Percentiles rank a stretch among this genome's conserved stretches.
Evolutionary conservation across 2,329 filamentous ascomycete genomes (phyloP).

Genomic region (Aureobasidium sp.): DNA sequence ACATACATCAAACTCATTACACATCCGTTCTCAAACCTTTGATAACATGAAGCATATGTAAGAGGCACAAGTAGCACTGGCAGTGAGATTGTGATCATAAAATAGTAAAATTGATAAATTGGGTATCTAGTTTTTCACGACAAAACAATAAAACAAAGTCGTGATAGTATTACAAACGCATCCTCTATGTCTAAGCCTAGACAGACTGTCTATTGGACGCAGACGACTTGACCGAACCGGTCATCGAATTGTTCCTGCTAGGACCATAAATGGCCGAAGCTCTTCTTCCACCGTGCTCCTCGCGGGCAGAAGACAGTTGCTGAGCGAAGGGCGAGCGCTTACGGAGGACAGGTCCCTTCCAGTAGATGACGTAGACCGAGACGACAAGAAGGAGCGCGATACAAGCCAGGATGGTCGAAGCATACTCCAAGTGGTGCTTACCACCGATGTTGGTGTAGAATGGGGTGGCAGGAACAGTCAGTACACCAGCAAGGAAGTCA

Average conservation of each 20-base stretch:
- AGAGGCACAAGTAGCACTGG: too few relatives aligned
- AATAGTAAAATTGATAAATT: neutral
- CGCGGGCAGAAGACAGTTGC: slow-evolving; percentile 23
- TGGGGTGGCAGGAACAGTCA: slow-evolving; percentile 60
- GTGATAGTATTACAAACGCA: neutral
- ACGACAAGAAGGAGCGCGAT: slow-evolving; percentile 44
- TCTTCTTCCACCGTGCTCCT: slow-evolving; percentile 11
- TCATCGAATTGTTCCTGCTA: slow-evolving; percentile 2
- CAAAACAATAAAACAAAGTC: neutral
- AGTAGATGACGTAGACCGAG: slow-evolving; percentile 50
- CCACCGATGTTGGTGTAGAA: slow-evolving; percentile 41
- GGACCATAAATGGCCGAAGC: slow-evolving; percentile 6
- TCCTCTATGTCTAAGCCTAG: neutral
- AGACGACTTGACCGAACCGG: neutral
- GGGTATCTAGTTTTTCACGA: slow-evolving; percentile 1
- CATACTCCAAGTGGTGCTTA: slow-evolving; percentile 42
- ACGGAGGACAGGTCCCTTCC: slow-evolving; percentile 46
- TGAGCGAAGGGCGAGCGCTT: slow-evolving; percentile 45
- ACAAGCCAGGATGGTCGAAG: slow-evolving; percentile 47
- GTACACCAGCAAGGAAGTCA: slow-evolving; percentile 65
- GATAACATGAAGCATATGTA: too few relatives aligned
- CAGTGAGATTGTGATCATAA: neutral
- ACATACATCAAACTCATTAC: too few relatives aligned
- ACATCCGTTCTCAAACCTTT: too few relatives aligned
- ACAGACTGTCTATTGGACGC: neutral